Evolutionary conservation across 352 stramenopile genomes (phyloP).

Genomic region (Pilasporangium apinafurcum): DNA sequence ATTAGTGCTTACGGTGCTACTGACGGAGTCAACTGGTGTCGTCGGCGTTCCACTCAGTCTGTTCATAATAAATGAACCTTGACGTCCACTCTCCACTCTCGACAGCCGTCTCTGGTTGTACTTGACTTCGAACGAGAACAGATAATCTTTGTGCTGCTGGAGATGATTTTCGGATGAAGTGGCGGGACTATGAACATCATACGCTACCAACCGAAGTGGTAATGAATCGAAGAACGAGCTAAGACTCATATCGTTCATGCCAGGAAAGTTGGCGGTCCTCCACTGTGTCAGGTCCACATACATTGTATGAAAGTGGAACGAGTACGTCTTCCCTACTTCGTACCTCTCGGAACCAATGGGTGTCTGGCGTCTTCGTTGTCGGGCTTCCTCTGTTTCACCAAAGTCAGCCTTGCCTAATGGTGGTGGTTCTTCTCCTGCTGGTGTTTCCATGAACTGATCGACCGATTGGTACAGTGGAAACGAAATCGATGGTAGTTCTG

Average conservation of each 20-base stretch:
- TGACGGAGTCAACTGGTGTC: slow-evolving; percentile 6
- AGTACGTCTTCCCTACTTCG: slow-evolving; percentile 66
- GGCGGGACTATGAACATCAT: slow-evolving; percentile 36
- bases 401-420: slow-evolving; percentile 49
- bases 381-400: slow-evolving; percentile 48
- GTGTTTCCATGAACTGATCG: slow-evolving; percentile 75
- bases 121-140: slow-evolving; percentile 78
- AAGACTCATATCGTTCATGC: slow-evolving; percentile 66
- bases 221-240: slow-evolving; percentile 75
- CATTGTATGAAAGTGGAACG: slow-evolving; percentile 88
- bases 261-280: slow-evolving; percentile 76
- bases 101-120: slow-evolving; percentile 15
- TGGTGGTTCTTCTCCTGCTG: slow-evolving; percentile 39
- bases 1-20: slow-evolving; percentile 47
- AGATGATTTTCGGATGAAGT: slow-evolving; percentile 24
- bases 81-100: slow-evolving; percentile 7
- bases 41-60: slow-evolving; percentile 5
- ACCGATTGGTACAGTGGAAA: slow-evolving; percentile 79
- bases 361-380: slow-evolving; percentile 29
- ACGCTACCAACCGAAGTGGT: slow-evolving; percentile 66
- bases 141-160: slow-evolving; percentile 59
- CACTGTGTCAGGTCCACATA: slow-evolving; percentile 78
- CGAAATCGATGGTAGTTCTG: slow-evolving; percentile 50
- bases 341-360: slow-evolving; percentile 44
- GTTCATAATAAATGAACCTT: too few relatives aligned